A percentile compares a stretch with the other conserved stretches of the same genome.
phyloP scores from a whole-genome alignment of 2,329 filamentous ascomycete genomes.

The Cercospora brassicicola region DNA sequence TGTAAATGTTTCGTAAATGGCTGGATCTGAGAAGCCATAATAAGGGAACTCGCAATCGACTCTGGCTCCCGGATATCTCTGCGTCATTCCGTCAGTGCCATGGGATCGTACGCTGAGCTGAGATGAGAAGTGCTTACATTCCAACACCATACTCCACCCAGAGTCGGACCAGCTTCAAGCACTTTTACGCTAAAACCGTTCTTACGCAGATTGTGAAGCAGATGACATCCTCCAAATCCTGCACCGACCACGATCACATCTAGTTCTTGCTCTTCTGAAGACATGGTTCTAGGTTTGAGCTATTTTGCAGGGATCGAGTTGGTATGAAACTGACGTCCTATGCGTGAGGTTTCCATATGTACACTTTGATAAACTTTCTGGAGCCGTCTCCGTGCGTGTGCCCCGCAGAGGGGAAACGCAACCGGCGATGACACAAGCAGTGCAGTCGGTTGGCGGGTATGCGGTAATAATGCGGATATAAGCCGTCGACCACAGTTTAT shows the following conservation, averaged over 20 bases:
- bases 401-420: not conserved
- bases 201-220: conserved; percentile 33
- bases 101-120: not conserved
- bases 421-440: not conserved
- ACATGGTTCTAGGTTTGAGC: not conserved
- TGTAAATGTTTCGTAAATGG: conserved; percentile 56
- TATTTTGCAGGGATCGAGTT: not conserved
- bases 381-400: not conserved
- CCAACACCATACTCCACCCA: conserved; percentile 39
- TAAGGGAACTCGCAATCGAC: conserved; percentile 50
- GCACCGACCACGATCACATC: conserved; percentile 23
- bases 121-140: not conserved
- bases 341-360: not conserved
- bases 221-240: conserved; percentile 25
- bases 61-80: conserved; percentile 43
- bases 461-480: not conserved
- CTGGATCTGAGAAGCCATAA: conserved; percentile 49
- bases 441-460: not conserved
- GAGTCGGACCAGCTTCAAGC: conserved; percentile 36
- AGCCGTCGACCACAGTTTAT: not conserved
- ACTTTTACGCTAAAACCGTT: conserved; percentile 36
- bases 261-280: conserved; percentile 5
- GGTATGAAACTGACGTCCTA: not conserved
- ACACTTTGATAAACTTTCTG: not conserved
- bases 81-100: not conserved